Base-by-base conservation (phyloP, 768 basidiomycete genomes). In the Chiua virens region DNA sequence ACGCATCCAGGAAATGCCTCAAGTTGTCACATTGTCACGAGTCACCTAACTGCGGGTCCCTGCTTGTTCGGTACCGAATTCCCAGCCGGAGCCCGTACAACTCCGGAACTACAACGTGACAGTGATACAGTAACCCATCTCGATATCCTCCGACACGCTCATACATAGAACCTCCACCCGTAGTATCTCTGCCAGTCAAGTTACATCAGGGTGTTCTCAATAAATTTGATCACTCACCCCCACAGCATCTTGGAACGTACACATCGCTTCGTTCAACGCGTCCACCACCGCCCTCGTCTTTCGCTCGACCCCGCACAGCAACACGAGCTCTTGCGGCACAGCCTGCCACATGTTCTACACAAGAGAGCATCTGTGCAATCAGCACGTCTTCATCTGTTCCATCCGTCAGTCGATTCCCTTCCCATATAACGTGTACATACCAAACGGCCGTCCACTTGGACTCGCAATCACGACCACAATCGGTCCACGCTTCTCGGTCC, bases 91-190 rank as follows among this genome's bases (percentile, higher is more conserved):
- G n/a, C n/a, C n/a, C n/a, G n/a, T n/a, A n/a, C n/a, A n/a, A n/a
- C n/a, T n/a, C n/a, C n/a, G n/a, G n/a, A n/a, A 2, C 28, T 30
- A 23, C 41, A 64, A 17, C 0, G 45, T 43, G 9, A 53, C 36
- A 23, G 21, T 36, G 42, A 60, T 36, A 52, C 56, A 59, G 41
- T 62, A 59, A 23, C 63, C 62, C 52, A 56, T 44, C n/a, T 65
- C 54, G 28, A 63, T 25, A 10, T 54, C 46, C 9, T 49, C 45
- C 17, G 34, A 34, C 1, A 53, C 28, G 3, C 30, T 43, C 21
- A 54, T 14, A 3, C 14, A 21, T 4, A 17, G 11, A 4, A 51
- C 21, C 15, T 55, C 54, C 7, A 61, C 8, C 50, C 44, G 8
- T 20, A 37, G 17, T 27, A 25, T n/a, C 7, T 20, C 59, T 61